A percentile compares a stretch with the other conserved stretches of the same genome.
Evolutionary conservation across 495 filamentous ascomycete species (phyloP).

Genomic region (Articulospora tetracladia): DNA sequence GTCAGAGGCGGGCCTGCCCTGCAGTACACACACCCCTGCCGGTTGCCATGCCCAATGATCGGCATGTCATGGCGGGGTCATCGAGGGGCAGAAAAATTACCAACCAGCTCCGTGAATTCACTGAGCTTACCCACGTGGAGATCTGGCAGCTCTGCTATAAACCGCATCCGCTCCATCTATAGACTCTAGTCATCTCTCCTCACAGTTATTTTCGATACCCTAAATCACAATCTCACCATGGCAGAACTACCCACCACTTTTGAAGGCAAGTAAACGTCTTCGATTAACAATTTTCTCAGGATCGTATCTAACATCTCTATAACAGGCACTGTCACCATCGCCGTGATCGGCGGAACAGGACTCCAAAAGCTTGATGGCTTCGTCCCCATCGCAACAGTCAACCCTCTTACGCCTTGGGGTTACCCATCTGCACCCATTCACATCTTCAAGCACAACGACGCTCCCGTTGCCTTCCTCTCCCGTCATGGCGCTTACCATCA

Average conservation of each 20-base stretch:
- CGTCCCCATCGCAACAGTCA: conserved; percentile 72
- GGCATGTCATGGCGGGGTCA: neutral
- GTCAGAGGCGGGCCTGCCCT: too few species aligned
- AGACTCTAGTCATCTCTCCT: neutral
- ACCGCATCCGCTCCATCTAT: neutral
- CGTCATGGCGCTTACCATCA: conserved; percentile 88
- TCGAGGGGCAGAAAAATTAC: conserved; percentile 7
- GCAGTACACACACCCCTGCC: too few species aligned
- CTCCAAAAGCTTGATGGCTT: conserved; percentile 69
- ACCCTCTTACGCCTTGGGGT: conserved; percentile 84
- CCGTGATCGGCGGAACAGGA: conserved; percentile 95
- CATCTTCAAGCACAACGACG: conserved; percentile 78
- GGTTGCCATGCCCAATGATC: neutral
- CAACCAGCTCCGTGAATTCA: neutral
- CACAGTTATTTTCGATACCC: neutral
- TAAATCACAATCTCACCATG: conserved; percentile 33
- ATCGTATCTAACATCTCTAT: neutral
- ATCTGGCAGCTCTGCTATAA: neutral
- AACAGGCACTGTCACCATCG: conserved; percentile 77
- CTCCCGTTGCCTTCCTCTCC: conserved; percentile 88
- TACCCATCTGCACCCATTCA: conserved; percentile 82
- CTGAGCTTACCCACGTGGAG: conserved; percentile 5
- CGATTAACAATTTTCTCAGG: conserved; percentile 7
- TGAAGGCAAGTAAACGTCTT: conserved; percentile 35
- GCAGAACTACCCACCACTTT: conserved; percentile 52